These are phyloP conservation scores for Allomyces macrogynus DNA, from an alignment of 192 early-diverging fungal species.

Conservation along the genomic window DNA sequence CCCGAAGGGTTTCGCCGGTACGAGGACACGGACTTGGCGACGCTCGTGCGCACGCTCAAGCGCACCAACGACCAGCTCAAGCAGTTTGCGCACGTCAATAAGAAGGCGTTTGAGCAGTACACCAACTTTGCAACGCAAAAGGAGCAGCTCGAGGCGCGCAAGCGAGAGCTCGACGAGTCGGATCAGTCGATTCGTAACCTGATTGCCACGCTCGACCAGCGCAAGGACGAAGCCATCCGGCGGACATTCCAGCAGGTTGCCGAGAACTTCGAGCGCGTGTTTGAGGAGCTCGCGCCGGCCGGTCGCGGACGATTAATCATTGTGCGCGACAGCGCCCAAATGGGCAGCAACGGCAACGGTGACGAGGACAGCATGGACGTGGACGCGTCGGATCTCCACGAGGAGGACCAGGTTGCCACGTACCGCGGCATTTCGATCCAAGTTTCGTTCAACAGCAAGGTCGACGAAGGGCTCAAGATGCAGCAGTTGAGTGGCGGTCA, in stretches of 20 bases:
- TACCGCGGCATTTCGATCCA: constrained; percentile 58
- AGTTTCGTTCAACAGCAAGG: constrained; percentile 83
- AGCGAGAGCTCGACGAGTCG: constrained; percentile 72
- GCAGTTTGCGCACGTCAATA: constrained; percentile 88
- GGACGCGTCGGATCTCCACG: constrained; percentile 1
- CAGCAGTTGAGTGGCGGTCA: constrained; percentile 93
- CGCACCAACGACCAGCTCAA: constrained; percentile 67
- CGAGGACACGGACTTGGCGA: neutral
- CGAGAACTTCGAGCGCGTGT: constrained; percentile 67
- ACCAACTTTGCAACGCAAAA: constrained; percentile 79
- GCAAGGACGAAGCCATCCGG: constrained; percentile 94
- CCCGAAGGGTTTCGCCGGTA: constrained; percentile 40
- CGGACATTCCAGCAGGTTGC: constrained; percentile 86
- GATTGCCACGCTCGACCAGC: constrained; percentile 74
- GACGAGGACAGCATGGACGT: neutral
- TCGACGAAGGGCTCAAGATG: constrained; percentile 74
- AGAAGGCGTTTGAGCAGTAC: constrained; percentile 97
- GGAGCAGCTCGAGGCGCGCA: constrained; percentile 58
- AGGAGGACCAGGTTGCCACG: constrained; percentile 1
- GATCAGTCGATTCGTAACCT: constrained; percentile 63
- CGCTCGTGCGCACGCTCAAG: constrained; percentile 11
- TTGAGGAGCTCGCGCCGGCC: constrained; percentile 71
- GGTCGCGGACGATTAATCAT: constrained; percentile 74
- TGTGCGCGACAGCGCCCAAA: constrained; percentile 39
- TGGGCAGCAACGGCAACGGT: constrained; percentile 1